phyloP scores from a whole-genome alignment of 495 filamentous ascomycete genomes.

The Aspergillus heteromorphus region DNA sequence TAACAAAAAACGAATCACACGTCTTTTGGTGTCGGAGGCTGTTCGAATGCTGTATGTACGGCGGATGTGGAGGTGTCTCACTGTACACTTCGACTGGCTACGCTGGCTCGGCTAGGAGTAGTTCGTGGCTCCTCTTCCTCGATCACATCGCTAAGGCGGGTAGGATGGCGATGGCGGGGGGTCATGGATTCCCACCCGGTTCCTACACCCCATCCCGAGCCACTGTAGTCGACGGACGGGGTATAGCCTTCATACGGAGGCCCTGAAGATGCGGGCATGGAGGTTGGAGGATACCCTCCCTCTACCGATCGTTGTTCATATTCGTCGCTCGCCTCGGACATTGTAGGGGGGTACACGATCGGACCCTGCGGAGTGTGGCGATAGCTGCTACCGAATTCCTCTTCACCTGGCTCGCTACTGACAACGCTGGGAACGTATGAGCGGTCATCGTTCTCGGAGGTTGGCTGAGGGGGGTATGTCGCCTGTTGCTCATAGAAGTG shows the following conservation, averaged over 20 bases:
- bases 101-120: conserved; percentile 52
- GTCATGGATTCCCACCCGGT: conserved; percentile 69
- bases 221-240: conserved; percentile 48
- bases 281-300: conserved; percentile 38
- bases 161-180: conserved; percentile 91
- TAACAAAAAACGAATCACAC: conserved; percentile 3
- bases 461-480: conserved; percentile 31
- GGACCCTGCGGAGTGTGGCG: conserved; percentile 42
- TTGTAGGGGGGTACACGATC: conserved; percentile 31
- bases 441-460: conserved; percentile 41
- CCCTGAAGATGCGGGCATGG: conserved; percentile 27
- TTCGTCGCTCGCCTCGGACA: conserved; percentile 50
- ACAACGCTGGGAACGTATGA: conserved; percentile 47
- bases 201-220: conserved; percentile 57
- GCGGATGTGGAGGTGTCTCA: conserved; percentile 12
- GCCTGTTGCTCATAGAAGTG: conserved; percentile 45
- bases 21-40: conserved; percentile 3
- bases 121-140: conserved; percentile 62
- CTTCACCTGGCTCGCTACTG: conserved; percentile 51
- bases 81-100: conserved; percentile 29
- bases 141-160: conserved; percentile 86
- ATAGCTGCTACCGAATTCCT: conserved; percentile 51
- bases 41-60: conserved; percentile 16
- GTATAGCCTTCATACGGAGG: conserved; percentile 26
- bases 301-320: conserved; percentile 45